Base-by-base conservation (phyloP, 352 stramenopile species). In the Salisapilia sapeloensis region DNA sequence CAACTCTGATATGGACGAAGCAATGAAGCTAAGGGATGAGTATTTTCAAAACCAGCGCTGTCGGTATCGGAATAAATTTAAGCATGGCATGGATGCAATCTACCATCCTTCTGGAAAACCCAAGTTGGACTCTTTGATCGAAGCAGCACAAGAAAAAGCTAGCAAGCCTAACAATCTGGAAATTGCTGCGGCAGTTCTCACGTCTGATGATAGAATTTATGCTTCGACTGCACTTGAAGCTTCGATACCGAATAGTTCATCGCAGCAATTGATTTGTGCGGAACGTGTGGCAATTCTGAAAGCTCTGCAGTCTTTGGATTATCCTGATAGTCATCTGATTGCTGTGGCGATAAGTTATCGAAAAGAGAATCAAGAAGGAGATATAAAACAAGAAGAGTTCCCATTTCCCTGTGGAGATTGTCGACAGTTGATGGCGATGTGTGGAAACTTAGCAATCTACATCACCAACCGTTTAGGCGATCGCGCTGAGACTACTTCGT, bases 371-470 rank as follows among this genome's bases (percentile, higher is more conserved):
- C 50, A 58, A 76, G 24, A 55, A 71, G 17, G 34, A 48, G 2
- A 39, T n/a, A n/a, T n/a, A n/a, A n/a, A n/a, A n/a, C n/a, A 53
- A 7, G 24, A 42, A 0, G 28, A 62, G n/a, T 36, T 81, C 10
- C 66, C 64, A 12, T 67, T 59, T 4, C 69, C 67, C 12, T 87
- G 67, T 16, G 71, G 71, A 14, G 34, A 16, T 20, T 87, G 69
- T 48, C 69, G 72, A 9, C 60, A 87, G 38, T 60, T 82, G 13
- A 41, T 84, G 32, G 66, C 63, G 8, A 50, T 64, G 3, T 70
- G 57, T 33, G 72, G 69, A n/a, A 64, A 85, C 22, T 87, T 84
- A 21, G 62, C 65, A 8, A 40, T 87, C 9, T 80, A 75, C 35
- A 39, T 87, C 9, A 46, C 81, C 12, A 79, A 77, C 26, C 50